phyloP scores from a whole-genome alignment of 2,329 filamentous ascomycete genomes.

The Beauveria australis region DNA sequence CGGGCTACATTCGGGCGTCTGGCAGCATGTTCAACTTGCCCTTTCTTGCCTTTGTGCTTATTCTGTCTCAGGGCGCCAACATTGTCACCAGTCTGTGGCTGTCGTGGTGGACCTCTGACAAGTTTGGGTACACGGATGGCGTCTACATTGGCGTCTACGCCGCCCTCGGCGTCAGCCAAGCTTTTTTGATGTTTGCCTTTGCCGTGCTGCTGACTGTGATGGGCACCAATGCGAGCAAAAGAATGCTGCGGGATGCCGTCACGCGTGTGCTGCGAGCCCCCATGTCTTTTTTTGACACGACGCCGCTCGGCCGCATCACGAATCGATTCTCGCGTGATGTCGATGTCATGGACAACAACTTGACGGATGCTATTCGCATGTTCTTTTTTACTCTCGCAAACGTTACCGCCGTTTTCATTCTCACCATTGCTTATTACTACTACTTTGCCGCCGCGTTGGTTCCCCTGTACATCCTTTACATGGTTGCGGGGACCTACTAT shows the following conservation, averaged over 20 bases:
- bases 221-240: slow-evolving; percentile 73
- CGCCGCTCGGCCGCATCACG: slow-evolving; percentile 86
- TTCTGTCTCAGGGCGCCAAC: slow-evolving; percentile 73
- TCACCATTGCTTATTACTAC: slow-evolving; percentile 93
- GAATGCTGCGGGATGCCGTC: slow-evolving; percentile 74
- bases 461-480: slow-evolving; percentile 64
- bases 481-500: slow-evolving; percentile 81
- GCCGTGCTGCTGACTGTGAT: slow-evolving; percentile 69
- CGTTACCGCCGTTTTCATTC: slow-evolving; percentile 73
- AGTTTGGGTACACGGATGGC: slow-evolving; percentile 59
- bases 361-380: slow-evolving; percentile 86
- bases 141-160: slow-evolving; percentile 67
- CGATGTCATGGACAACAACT: slow-evolving; percentile 90
- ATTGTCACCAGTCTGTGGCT: slow-evolving; percentile 87
- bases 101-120: slow-evolving; percentile 83
- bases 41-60: slow-evolving; percentile 52
- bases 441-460: slow-evolving; percentile 64
- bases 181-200: slow-evolving; percentile 70
- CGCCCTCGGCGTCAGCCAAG: slow-evolving; percentile 62
- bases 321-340: slow-evolving; percentile 95
- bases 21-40: slow-evolving; percentile 63
- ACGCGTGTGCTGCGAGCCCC: slow-evolving; percentile 62
- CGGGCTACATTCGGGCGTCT: slow-evolving; percentile 67
- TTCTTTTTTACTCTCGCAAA: slow-evolving; percentile 79
- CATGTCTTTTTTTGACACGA: slow-evolving; percentile 97